Percentiles rank a stretch among this genome's conserved stretches.
Conservation (phyloP, 192 early-diverging fungal species). For the Backusella parvicylindrica region DNA sequence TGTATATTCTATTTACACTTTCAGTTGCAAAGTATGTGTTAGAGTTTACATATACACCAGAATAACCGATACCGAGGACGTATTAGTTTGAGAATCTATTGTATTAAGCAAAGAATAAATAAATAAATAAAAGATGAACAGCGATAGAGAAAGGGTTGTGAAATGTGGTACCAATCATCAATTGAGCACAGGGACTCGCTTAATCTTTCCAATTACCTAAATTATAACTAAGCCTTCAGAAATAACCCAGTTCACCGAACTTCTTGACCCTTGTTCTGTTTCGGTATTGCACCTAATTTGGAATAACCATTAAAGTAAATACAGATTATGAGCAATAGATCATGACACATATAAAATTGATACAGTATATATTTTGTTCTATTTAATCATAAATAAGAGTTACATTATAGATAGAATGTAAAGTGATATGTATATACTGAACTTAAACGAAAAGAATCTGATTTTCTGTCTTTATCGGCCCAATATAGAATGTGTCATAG, state of each 20-base stretch:
- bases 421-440: neutral
- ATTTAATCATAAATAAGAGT: neutral
- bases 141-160: neutral
- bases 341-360: neutral
- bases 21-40: too few species aligned
- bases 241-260: neutral
- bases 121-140: neutral
- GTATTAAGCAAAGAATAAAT: neutral
- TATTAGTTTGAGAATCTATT: too few species aligned
- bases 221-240: neutral
- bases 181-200: neutral
- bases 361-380: neutral
- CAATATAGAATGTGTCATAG: neutral
- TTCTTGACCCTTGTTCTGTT: neutral
- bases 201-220: neutral
- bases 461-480: neutral
- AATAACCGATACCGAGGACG: too few species aligned
- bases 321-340: neutral
- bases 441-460: neutral
- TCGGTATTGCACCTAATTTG: neutral
- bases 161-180: neutral
- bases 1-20: too few species aligned
- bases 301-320: neutral
- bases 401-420: neutral
- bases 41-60: too few species aligned